Evolutionary conservation across 2,329 filamentous ascomycete genomes (phyloP).

Genomic region (Coleophoma eucalyptorum): DNA sequence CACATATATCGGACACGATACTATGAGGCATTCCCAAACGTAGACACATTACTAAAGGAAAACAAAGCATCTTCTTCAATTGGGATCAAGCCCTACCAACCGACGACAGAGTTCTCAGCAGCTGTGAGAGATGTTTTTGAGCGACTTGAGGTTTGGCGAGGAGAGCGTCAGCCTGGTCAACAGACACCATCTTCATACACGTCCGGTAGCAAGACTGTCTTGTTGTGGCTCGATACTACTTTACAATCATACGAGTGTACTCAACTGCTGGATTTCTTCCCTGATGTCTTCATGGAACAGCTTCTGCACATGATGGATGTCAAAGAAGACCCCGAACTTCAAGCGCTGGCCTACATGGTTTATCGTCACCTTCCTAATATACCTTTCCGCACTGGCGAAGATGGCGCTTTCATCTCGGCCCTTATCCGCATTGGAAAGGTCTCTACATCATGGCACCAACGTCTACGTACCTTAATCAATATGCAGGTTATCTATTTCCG

Average conservation of each 20-base stretch:
- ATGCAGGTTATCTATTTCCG: slow-evolving; percentile 99
- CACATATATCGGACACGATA: slow-evolving; percentile 89
- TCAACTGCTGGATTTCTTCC: slow-evolving; percentile 87
- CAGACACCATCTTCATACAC: slow-evolving; percentile 94
- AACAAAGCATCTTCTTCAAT: slow-evolving; percentile 81
- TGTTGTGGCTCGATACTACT: slow-evolving; percentile 91
- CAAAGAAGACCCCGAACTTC: slow-evolving; percentile 95
- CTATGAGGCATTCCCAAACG: slow-evolving; percentile 86
- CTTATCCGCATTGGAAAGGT: slow-evolving; percentile 85
- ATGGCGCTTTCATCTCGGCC: slow-evolving; percentile 77
- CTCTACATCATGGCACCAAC: slow-evolving; percentile 90
- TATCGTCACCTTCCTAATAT: slow-evolving; percentile 96
- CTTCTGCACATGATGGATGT: slow-evolving; percentile 99
- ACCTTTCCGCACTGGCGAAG: slow-evolving; percentile 82
- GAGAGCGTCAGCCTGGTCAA: slow-evolving; percentile 78
- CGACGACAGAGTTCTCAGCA: slow-evolving; percentile 66
- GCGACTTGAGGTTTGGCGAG: slow-evolving; percentile 82
- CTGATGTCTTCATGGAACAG: slow-evolving; percentile 83
- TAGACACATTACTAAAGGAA: slow-evolving; percentile 67
- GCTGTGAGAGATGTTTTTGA: slow-evolving; percentile 74
- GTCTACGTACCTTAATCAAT: slow-evolving; percentile 90
- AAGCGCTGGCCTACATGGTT: slow-evolving; percentile 91
- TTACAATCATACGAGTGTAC: slow-evolving; percentile 91
- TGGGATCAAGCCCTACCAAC: slow-evolving; percentile 79
- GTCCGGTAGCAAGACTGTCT: slow-evolving; percentile 90